A percentile compares a stretch with the other conserved stretches of the same genome.
Conservation (phyloP, 495 filamentous ascomycete genomes). For the Xylaria telfairii region DNA sequence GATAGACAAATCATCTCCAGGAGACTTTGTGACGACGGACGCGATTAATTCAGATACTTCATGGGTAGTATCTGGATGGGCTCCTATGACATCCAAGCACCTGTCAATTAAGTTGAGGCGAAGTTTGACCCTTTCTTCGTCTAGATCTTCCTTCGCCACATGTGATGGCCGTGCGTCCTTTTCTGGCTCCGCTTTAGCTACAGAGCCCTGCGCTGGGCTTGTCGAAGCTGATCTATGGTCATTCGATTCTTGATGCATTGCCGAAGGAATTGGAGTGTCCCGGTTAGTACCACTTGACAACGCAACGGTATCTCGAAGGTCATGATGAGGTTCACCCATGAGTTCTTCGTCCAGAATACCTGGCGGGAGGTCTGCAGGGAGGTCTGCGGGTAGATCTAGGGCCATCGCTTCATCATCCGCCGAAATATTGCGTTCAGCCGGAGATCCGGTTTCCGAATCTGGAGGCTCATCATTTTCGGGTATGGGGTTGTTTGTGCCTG, state of each 20-base stretch:
- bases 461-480: constrained; percentile 61
- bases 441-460: constrained; percentile 33
- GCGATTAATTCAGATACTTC: constrained; percentile 87
- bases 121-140: constrained; percentile 74
- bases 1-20: constrained; percentile 59
- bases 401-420: constrained; percentile 36
- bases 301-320: constrained; percentile 26
- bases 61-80: constrained; percentile 87
- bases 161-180: neutral
- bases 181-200: constrained; percentile 25
- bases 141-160: constrained; percentile 79
- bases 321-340: constrained; percentile 37
- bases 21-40: constrained; percentile 72
- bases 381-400: constrained; percentile 35
- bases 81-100: constrained; percentile 85
- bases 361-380: constrained; percentile 15
- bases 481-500: constrained; percentile 64
- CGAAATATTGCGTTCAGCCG: constrained; percentile 22
- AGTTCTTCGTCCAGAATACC: constrained; percentile 30
- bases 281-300: constrained; percentile 28
- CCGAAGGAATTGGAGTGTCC: constrained; percentile 29
- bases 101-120: constrained; percentile 83
- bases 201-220: constrained; percentile 32
- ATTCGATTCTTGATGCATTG: constrained; percentile 11
- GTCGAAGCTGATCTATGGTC: constrained; percentile 29